A percentile compares a stretch with the other conserved stretches of the same genome.
These are phyloP conservation scores for Aspergillus haitiensis DNA, from an alignment of 495 filamentous ascomycete genomes.

Conservation along the genomic window DNA sequence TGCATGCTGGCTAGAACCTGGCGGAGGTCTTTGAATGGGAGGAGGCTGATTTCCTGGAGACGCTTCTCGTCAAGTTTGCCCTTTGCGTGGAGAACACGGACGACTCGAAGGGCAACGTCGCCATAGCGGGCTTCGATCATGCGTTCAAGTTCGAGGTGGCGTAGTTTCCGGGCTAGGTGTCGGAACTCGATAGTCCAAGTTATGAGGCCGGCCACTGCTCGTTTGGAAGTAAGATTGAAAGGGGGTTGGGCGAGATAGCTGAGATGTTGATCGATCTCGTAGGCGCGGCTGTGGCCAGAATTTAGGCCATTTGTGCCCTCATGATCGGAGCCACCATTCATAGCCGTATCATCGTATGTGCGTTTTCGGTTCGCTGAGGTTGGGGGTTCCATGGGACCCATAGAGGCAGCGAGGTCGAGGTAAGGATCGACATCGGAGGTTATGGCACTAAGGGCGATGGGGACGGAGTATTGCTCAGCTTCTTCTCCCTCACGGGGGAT, in stretches of 20 bases:
- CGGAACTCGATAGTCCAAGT: conserved; percentile 81
- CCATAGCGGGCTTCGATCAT: conserved; percentile 75
- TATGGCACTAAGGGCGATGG: conserved; percentile 39
- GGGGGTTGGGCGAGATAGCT: conserved; percentile 70
- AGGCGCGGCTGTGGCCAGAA: conserved; percentile 41
- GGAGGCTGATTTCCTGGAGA: conserved; percentile 68
- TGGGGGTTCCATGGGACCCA: conserved; percentile 37
- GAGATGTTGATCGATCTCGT: conserved; percentile 74
- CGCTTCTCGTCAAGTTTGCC: conserved; percentile 92
- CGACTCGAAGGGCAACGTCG: conserved; percentile 69
- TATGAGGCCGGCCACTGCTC: conserved; percentile 50
- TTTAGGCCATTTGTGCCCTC: conserved; percentile 35
- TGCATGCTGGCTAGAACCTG: conserved; percentile 79
- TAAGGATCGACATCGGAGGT: conserved; percentile 42
- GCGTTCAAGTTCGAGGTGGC: conserved; percentile 72
- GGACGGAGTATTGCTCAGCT: conserved; percentile 40
- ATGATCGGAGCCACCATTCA: too few species aligned
- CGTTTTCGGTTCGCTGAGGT: conserved; percentile 35
- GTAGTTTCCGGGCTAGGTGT: conserved; percentile 63
- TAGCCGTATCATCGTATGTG: conserved; percentile 34
- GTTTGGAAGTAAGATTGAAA: conserved; percentile 59
- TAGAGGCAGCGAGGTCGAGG: conserved; percentile 41
- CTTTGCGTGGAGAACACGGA: conserved; percentile 77
- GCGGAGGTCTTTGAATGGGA: conserved; percentile 78
- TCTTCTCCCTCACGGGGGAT: conserved; percentile 55